A percentile compares a stretch with the other conserved stretches of the same genome.
Evolutionary conservation across 2,329 filamentous ascomycete genomes (phyloP).

Genomic region (Aspergillus felis): DNA sequence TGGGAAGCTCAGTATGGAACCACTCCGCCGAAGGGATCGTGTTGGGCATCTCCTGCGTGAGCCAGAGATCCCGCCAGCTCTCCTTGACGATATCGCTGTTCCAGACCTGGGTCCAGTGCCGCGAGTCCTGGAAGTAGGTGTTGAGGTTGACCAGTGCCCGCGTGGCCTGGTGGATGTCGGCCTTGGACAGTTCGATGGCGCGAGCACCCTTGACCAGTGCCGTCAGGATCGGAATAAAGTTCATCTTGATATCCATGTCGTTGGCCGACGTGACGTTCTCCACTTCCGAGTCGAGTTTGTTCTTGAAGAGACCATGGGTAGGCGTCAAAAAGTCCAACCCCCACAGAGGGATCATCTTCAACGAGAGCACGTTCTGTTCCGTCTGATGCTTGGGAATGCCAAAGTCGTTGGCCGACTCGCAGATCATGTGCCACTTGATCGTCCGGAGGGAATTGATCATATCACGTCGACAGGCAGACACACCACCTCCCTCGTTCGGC

Average conservation of each 20-base stretch:
- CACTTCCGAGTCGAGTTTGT: conserved; percentile 50
- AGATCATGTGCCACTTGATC: conserved; percentile 54
- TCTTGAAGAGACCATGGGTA: conserved; percentile 53
- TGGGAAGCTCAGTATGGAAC: conserved; percentile 38
- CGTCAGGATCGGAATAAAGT: conserved; percentile 53
- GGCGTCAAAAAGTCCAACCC: conserved; percentile 52
- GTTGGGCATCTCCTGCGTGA: conserved; percentile 43
- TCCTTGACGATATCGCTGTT: conserved; percentile 42
- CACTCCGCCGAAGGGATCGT: conserved; percentile 33
- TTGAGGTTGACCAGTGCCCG: conserved; percentile 49
- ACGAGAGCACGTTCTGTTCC: conserved; percentile 52
- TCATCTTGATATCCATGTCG: conserved; percentile 48
- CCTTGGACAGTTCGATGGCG: conserved; percentile 40
- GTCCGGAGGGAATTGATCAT: conserved; percentile 53
- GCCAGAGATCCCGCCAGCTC: conserved; percentile 47
- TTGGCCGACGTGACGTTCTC: conserved; percentile 45
- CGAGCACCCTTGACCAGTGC: conserved; percentile 50
- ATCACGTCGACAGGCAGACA: conserved; percentile 54
- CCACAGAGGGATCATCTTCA: conserved; percentile 54
- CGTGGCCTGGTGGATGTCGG: conserved; percentile 44
- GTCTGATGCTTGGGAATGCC: conserved; percentile 54
- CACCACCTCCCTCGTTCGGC: conserved; percentile 52
- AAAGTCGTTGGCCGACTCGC: conserved; percentile 54
- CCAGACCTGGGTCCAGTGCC: conserved; percentile 49
- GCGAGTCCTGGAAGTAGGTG: conserved; percentile 47